Conservation (phyloP, 495 filamentous ascomycete species). For the Amniculicola lignicola region DNA sequence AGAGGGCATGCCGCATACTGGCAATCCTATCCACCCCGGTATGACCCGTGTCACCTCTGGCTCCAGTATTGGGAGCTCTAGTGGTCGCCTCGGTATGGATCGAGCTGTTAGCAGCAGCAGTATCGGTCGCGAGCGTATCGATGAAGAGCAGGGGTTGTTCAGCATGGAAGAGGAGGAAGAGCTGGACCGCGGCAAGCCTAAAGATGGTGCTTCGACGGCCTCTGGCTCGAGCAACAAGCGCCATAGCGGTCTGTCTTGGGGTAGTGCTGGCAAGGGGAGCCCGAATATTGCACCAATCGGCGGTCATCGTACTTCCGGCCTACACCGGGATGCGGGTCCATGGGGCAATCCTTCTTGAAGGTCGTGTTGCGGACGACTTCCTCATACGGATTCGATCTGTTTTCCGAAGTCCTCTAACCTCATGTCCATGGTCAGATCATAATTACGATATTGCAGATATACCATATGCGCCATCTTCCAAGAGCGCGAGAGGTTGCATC, state of each 20-base stretch:
- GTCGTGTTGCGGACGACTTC: too few relatives aligned
- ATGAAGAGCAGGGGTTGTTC: conserved; percentile 44
- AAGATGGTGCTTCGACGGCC: conserved; percentile 26
- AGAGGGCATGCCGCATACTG: conserved; percentile 6
- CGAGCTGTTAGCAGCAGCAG: conserved; percentile 39
- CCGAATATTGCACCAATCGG: conserved; percentile 32
- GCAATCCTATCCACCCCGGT: conserved; percentile 25
- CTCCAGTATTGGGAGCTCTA: conserved; percentile 27
- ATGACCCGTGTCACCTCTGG: conserved; percentile 23
- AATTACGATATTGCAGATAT: too few relatives aligned
- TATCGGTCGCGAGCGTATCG: conserved; percentile 37
- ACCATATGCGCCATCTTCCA: too few relatives aligned
- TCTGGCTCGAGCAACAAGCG: conserved; percentile 25
- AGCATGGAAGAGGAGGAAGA: conserved; percentile 42
- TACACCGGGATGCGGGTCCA: conserved; percentile 2
- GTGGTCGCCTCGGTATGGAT: conserved; percentile 33
- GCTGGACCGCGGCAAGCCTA: conserved; percentile 9
- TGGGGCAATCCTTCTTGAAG: conserved; percentile 18
- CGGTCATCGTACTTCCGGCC: conserved; percentile 20
- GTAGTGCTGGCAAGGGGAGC: conserved; percentile 20
- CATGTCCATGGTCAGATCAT: too few relatives aligned
- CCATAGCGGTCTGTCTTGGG: conserved; percentile 29
- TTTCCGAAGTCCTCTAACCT: too few relatives aligned
- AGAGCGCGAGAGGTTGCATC: too few relatives aligned
- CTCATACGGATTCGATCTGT: too few relatives aligned